Evolutionary conservation across 129 eudicot genomes (phyloP).

Genomic region (Saposhnikovia divaricata): DNA sequence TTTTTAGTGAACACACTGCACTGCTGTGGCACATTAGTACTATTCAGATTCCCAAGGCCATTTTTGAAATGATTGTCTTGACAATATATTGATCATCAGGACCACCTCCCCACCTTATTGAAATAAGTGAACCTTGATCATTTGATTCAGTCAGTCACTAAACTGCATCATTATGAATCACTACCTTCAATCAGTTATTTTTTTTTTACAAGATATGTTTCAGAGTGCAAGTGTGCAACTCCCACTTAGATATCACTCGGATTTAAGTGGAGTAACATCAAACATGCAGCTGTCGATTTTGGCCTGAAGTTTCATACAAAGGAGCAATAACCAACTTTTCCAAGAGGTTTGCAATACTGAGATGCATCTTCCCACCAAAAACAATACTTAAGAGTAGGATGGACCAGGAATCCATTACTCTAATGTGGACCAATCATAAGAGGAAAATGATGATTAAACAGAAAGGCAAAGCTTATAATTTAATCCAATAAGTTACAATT

Average conservation of each 20-base stretch:
- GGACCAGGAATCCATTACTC: conserved; percentile 55
- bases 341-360: conserved; percentile 1
- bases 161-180: not conserved
- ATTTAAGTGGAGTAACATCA: not conserved
- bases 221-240: not conserved
- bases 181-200: not conserved
- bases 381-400: conserved; percentile 16
- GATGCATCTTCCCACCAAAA: not conserved
- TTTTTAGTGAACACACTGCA: not conserved
- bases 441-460: not conserved
- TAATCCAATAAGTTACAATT: not conserved
- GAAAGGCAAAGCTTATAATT: conserved; percentile 8
- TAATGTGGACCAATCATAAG: conserved; percentile 34
- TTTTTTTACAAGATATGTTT: not conserved
- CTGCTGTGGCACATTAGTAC: not conserved
- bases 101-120: not conserved
- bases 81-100: not conserved
- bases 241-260: not conserved
- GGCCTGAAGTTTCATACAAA: not conserved
- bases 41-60: not conserved
- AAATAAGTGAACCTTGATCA: not conserved
- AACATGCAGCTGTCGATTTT: not conserved
- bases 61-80: not conserved
- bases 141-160: not conserved
- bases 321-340: conserved; percentile 1